A percentile compares a stretch with the other conserved stretches of the same genome.
Conservation (phyloP, 1,139 yeast species). For the Hyphopichia khmerensis region DNA sequence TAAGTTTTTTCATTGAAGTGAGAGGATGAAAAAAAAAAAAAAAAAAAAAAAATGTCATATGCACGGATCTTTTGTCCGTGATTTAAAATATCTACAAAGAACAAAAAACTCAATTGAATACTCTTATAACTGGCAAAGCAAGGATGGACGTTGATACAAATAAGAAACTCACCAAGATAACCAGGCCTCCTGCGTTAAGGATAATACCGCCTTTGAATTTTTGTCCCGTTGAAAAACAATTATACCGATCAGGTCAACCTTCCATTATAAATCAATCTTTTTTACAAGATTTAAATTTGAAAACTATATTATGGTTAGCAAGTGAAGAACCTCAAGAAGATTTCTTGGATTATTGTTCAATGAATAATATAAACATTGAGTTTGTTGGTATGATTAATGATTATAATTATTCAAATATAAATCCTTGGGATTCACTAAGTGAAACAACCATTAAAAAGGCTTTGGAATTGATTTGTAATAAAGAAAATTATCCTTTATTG, state of each 20-base stretch:
- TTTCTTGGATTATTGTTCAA: slow-evolving; percentile 76
- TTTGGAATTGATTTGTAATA: slow-evolving; percentile 68
- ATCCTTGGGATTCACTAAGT: slow-evolving; percentile 96
- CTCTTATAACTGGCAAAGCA: no score
- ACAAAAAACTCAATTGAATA: not conserved
- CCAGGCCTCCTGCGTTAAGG: slow-evolving; percentile 55
- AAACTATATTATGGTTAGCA: slow-evolving; percentile 89
- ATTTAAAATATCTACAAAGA: no score
- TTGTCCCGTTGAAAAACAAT: slow-evolving; percentile 85
- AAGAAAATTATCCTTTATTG: slow-evolving; percentile 74
- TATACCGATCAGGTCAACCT: slow-evolving; percentile 95
- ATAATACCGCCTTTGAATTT: slow-evolving; percentile 93
- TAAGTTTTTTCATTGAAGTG: no score
- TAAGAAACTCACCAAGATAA: slow-evolving; percentile 13
- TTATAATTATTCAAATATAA: slow-evolving; percentile 36
- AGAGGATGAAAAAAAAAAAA: no score
- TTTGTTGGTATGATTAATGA: slow-evolving; percentile 67
- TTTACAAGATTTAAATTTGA: slow-evolving; percentile 67
- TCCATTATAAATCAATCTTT: slow-evolving; percentile 90
- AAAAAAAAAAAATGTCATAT: not conserved
- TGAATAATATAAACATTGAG: slow-evolving; percentile 63
- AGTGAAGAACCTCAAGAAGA: slow-evolving; percentile 94
- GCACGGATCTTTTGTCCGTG: no score
- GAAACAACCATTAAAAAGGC: slow-evolving; percentile 81
- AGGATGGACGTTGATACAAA: no score